These are phyloP conservation scores for Cordyceps farinosa DNA, from an alignment of 2,329 filamentous ascomycete species.

Conservation along the genomic window DNA sequence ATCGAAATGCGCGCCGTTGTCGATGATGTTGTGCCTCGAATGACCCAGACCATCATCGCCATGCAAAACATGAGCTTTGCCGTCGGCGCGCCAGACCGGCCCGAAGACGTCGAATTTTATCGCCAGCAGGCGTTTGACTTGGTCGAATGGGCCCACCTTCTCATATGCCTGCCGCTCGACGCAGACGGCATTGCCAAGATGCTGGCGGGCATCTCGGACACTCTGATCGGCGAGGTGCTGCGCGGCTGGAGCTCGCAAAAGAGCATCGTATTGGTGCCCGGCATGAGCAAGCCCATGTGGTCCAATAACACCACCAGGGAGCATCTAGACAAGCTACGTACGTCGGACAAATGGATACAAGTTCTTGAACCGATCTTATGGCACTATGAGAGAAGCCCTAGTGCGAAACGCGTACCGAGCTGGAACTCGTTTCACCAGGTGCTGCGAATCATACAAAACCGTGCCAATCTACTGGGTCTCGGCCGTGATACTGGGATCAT, in stretches of 20 bases:
- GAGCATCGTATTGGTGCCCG: constrained; percentile 77
- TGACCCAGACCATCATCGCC: constrained; percentile 60
- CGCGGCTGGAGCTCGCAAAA: constrained; percentile 86
- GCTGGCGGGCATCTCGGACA: constrained; percentile 79
- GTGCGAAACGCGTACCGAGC: constrained; percentile 51
- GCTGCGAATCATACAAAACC: constrained; percentile 71
- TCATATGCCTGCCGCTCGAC: constrained; percentile 81
- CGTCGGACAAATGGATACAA: constrained; percentile 77
- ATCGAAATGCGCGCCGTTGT: constrained; percentile 61
- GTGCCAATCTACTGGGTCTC: constrained; percentile 70
- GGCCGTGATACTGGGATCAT: constrained; percentile 65
- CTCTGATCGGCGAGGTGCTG: constrained; percentile 73
- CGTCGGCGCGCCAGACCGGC: constrained; percentile 30
- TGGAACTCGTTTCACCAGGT: constrained; percentile 68
- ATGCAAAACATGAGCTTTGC: constrained; percentile 51
- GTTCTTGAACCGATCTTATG: constrained; percentile 79
- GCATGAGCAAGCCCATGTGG: constrained; percentile 88
- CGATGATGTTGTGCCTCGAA: constrained; percentile 60
- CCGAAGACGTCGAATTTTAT: constrained; percentile 51
- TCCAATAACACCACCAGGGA: constrained; percentile 85
- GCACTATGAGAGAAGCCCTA: constrained; percentile 61
- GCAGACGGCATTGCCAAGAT: constrained; percentile 83
- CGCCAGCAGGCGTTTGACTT: constrained; percentile 58
- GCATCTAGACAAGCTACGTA: constrained; percentile 76
- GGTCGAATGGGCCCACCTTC: constrained; percentile 82